Base-by-base conservation (phyloP, 139 green algal genomes). In the Chlorella sp. region DNA sequence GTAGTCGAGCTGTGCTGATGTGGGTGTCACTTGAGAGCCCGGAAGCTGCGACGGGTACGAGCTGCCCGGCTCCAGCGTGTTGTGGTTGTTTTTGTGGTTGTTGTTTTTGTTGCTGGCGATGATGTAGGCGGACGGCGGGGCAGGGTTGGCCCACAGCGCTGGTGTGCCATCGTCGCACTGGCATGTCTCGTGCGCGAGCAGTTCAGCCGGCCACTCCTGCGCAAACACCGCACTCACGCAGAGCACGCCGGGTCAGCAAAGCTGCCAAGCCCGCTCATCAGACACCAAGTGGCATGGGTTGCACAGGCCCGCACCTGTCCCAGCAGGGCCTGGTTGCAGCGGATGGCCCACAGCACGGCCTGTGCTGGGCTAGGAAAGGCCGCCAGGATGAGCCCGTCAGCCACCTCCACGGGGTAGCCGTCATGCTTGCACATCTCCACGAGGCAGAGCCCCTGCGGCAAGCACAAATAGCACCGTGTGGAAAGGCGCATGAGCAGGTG, bases 401-500 rank as follows among this genome's bases (percentile, higher is more conserved):
- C 63, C 31, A 69, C 32, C 63, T 69, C 63, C 63, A 69, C 63
- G 3, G 63, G 31, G 32, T 69, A 69, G 5, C 63, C 63, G 2
- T 64, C 14, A 10, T 64, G 55, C 24, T 29, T 10, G 55, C 14
- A 31, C 55, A 64, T 10, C 22, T 27, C 55, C 4, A 10, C 20
- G 22, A 64, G 17, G 55, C 55, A 64, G 22, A 29, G 4, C 17
- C 22, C 24, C 55, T 64, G 55, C 4, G 24, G 55, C 42, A 55
- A 55, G 10, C 42, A 55, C 10, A 10, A 55, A 55, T 55, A 55
- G 17, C 10, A 55, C 10, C 10, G 17, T 55, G 42, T 55, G 10
- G n/a, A n/a, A n/a, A n/a, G n/a, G n/a, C n/a, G n/a, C n/a, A n/a
- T 62, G 6, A 24, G 27, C 3, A 62, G 29, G 14, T 3, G 5